Base-by-base conservation (phyloP, 257 asterid genomes). In the Solanum habrochaites region DNA sequence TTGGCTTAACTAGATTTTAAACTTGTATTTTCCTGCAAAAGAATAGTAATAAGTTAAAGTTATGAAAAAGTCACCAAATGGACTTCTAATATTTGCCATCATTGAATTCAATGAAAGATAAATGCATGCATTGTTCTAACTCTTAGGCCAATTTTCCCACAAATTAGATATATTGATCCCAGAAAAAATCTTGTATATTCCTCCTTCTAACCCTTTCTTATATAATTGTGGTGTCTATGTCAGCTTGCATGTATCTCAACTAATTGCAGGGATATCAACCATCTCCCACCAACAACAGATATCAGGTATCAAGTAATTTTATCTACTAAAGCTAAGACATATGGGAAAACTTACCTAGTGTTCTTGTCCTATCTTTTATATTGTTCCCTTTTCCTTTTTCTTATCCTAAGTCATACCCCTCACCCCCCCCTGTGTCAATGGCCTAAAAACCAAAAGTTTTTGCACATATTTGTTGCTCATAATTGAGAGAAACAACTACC, bases 11-110 rank as follows among this genome's bases (percentile, higher is more conserved):
- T 18, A 81, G 69, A 81, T 81, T 10, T 29, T 27, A 45, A 49
- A 31, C 67, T 10, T 80, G 69, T 49, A 47, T 80, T 78, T 81
- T 81, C 20, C 85, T 81, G 85, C 85, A 81, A 49, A 80, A 49
- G 67, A 45, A 42, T 49, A 49, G 66, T 81, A 29, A 49, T 18
- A 49, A 23, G 84, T 81, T 80, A 52, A 18, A 52, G 29, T 43
- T 2, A 14, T 42, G 29, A 77, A 43, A 31, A 43, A 25, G 56
- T 43, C 39, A 15, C 20, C 64, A 25, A 78, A 78, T 78, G 83
- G 23, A n/a, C 37, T 75, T 15, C 14, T 25, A 3, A 74, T 40
- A 23, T n/a, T 12, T 75, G 11, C 23, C 56, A 23, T 75, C 23
- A 40, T 75, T 42, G 49, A 25, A 75, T 42, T 75, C 60, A 42